Conservation (phyloP, 495 filamentous ascomycete species). For the Xylaria palmicola region DNA sequence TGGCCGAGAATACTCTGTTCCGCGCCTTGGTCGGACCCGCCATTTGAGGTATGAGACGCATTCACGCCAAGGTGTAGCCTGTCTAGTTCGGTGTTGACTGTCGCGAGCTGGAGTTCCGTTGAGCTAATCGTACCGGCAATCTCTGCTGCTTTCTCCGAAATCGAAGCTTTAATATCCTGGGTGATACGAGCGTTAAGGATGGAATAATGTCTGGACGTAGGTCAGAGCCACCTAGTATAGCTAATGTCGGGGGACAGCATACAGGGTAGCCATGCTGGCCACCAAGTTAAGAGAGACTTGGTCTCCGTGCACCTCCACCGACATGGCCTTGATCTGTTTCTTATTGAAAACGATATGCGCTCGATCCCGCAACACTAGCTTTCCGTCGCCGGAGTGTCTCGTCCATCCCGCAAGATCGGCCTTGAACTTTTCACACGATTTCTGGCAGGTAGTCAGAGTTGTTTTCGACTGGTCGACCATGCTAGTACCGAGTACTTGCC, state of each 20-base stretch:
- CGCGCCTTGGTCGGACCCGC: not conserved
- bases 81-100: not conserved
- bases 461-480: slow-evolving; percentile 32
- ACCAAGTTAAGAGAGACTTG: slow-evolving; percentile 33
- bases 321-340: slow-evolving; percentile 33
- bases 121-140: not conserved
- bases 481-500: slow-evolving; percentile 33
- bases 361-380: slow-evolving; percentile 35
- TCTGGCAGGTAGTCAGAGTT: slow-evolving; percentile 28
- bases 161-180: not conserved
- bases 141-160: not conserved
- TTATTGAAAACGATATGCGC: slow-evolving; percentile 37
- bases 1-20: not conserved
- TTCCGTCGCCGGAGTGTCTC: slow-evolving; percentile 38
- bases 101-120: not conserved
- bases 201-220: not conserved
- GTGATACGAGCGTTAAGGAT: not conserved
- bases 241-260: not conserved
- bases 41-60: not conserved
- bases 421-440: slow-evolving; percentile 37
- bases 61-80: not conserved
- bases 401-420: slow-evolving; percentile 37
- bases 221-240: not conserved
- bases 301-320: slow-evolving; percentile 36
- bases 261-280: slow-evolving; percentile 38